Evolutionary conservation across 1,284 basidiomycete genomes (phyloP).

Genomic region (Schizophyllum amplum): DNA sequence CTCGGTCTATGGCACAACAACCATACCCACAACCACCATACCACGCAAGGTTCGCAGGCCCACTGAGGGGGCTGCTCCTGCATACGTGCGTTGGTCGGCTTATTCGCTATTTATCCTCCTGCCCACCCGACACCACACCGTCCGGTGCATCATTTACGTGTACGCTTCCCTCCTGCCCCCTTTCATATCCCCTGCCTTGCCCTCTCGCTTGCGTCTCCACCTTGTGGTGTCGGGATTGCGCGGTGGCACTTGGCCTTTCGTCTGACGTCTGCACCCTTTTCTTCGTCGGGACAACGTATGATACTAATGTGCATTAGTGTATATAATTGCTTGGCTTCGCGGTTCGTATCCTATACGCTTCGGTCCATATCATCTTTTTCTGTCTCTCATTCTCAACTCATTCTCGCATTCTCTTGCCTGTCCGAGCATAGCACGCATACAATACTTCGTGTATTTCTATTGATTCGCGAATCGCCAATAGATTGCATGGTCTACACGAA

Average conservation of each 20-base stretch:
- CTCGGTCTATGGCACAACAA: constrained; percentile 41
- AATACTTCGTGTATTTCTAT: not conserved
- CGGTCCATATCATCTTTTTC: not conserved
- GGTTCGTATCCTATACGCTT: not conserved
- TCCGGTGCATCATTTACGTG: not conserved
- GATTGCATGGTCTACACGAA: not conserved
- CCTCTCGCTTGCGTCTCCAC: not conserved
- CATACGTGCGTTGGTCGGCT: not conserved
- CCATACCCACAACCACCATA: not conserved
- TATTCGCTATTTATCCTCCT: not conserved
- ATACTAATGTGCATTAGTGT: not conserved
- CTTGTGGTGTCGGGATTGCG: not conserved
- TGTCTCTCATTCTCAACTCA: not conserved
- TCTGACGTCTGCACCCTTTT: not conserved
- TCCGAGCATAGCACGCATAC: not conserved
- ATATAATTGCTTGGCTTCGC: not conserved
- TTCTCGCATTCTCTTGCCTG: not conserved
- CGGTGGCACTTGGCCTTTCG: not conserved
- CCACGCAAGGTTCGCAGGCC: not conserved
- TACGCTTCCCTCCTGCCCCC: not conserved
- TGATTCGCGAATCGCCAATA: not conserved
- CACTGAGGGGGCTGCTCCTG: not conserved
- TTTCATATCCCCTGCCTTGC: not conserved
- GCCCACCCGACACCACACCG: not conserved
- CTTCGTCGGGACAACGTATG: not conserved